phyloP scores from a whole-genome alignment of 495 filamentous ascomycete genomes.

The Aspergillus bridgeri region DNA sequence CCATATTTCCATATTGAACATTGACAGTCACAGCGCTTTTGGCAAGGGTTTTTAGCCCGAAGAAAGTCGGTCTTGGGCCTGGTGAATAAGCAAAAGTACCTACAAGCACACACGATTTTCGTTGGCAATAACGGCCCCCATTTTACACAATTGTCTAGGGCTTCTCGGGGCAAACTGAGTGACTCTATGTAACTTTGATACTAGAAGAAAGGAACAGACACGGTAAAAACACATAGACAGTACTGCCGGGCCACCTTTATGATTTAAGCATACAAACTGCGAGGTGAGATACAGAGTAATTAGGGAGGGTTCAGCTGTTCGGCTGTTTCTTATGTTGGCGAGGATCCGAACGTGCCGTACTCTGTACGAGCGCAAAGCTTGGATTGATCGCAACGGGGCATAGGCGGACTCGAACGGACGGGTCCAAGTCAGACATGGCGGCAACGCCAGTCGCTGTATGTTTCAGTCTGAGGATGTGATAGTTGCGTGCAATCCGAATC shows the following conservation, averaged over 20 bases:
- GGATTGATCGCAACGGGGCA: not conserved
- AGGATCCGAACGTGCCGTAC: not conserved
- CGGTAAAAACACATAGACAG: not conserved
- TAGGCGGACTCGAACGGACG: not conserved
- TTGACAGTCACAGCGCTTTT: too few relatives aligned
- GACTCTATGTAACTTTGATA: not conserved
- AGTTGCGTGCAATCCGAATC: not conserved
- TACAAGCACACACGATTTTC: not conserved
- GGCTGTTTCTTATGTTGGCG: not conserved
- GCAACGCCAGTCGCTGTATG: not conserved
- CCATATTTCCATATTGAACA: too few relatives aligned
- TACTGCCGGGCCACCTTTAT: not conserved
- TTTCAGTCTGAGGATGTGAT: slow-evolving; percentile 2
- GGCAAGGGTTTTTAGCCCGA: too few relatives aligned
- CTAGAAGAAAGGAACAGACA: not conserved
- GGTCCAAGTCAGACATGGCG: not conserved
- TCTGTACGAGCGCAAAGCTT: not conserved
- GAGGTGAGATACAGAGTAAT: too few relatives aligned
- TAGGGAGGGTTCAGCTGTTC: too few relatives aligned
- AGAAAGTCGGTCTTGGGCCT: too few relatives aligned
- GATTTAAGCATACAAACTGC: not conserved
- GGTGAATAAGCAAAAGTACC: not conserved
- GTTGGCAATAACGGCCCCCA: not conserved
- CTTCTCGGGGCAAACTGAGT: too few relatives aligned
- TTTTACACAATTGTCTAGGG: not conserved